phyloP scores from a whole-genome alignment of 1,139 yeast genomes.

The Zhuliangozyma blackwelliae region DNA sequence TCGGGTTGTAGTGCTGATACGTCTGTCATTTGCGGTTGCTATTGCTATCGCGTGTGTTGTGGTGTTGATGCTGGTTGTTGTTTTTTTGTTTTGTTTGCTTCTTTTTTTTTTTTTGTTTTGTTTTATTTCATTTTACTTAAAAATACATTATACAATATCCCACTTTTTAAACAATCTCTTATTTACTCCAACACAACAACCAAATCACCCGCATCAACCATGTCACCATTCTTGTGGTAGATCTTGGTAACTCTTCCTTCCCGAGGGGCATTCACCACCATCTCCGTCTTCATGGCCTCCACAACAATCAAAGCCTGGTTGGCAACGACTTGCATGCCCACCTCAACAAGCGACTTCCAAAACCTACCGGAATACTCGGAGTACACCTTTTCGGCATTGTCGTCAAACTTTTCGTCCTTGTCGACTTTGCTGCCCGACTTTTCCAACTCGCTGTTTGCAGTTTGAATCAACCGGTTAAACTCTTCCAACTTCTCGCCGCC shows the following conservation, averaged over 20 bases:
- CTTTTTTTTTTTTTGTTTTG: no score
- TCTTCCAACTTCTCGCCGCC: constrained; percentile 80
- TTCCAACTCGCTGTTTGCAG: constrained; percentile 74
- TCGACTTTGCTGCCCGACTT: constrained; percentile 37
- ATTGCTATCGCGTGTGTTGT: constrained; percentile 1
- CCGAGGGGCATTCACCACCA: constrained; percentile 73
- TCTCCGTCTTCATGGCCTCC: constrained; percentile 98
- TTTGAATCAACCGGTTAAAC: constrained; percentile 76
- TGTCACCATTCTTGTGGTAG: constrained; percentile 81
- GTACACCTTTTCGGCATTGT: constrained; percentile 76
- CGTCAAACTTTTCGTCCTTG: constrained; percentile 54
- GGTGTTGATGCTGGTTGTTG: background rate
- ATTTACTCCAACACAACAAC: constrained; percentile 59
- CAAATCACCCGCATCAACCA: constrained; percentile 93
- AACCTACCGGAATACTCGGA: constrained; percentile 94
- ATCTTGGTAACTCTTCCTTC: constrained; percentile 77
- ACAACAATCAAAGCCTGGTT: constrained; percentile 85
- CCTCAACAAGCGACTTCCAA: constrained; percentile 86
- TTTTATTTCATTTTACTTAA: background rate
- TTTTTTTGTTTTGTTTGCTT: background rate
- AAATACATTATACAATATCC: background rate
- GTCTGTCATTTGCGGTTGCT: background rate
- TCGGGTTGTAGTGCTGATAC: constrained; percentile 42
- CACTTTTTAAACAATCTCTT: no score
- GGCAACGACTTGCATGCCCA: constrained; percentile 68